These are phyloP conservation scores for Ogataea ganodermae DNA, from an alignment of 805 yeast genomes.

Conservation along the genomic window DNA sequence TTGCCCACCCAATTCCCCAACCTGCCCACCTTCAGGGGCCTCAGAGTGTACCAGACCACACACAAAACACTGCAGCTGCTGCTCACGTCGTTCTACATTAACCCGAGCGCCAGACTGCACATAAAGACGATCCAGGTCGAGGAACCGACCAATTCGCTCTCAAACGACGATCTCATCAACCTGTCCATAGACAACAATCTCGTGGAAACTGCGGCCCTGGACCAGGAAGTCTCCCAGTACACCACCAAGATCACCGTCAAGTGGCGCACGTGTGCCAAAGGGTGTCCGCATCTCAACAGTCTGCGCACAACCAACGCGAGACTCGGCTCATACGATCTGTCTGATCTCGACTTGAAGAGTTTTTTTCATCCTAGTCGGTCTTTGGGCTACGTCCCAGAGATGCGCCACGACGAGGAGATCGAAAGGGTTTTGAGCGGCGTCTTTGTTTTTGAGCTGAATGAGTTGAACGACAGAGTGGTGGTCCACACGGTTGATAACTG, in stretches of 20 bases:
- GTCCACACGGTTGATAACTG: slow-evolving; percentile 71
- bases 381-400: background rate
- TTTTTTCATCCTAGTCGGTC: slow-evolving; percentile 12
- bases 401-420: slow-evolving; percentile 15
- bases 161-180: slow-evolving; percentile 31
- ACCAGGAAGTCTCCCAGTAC: slow-evolving; percentile 34
- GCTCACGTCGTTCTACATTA: slow-evolving; percentile 55
- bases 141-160: slow-evolving; percentile 32
- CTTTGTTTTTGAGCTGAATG: slow-evolving; percentile 65
- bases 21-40: slow-evolving; percentile 59
- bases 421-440: slow-evolving; percentile 52
- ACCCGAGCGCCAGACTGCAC: slow-evolving; percentile 55
- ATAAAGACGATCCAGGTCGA: slow-evolving; percentile 42
- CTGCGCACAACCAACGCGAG: slow-evolving; percentile 28
- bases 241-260: slow-evolving; percentile 54
- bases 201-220: slow-evolving; percentile 15
- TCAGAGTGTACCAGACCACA: slow-evolving; percentile 54
- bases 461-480: slow-evolving; percentile 51
- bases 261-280: slow-evolving; percentile 59
- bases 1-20: slow-evolving; percentile 57
- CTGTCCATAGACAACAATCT: slow-evolving; percentile 27
- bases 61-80: slow-evolving; percentile 57
- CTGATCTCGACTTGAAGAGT: slow-evolving; percentile 22
- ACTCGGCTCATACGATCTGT: slow-evolving; percentile 29
- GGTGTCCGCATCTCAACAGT: slow-evolving; percentile 48